Evolutionary conservation across 176 grass and related monocot genomes (phyloP), one percentile per base, ranked within the genome.

Genomic region (Juncus inflexus): DNA sequence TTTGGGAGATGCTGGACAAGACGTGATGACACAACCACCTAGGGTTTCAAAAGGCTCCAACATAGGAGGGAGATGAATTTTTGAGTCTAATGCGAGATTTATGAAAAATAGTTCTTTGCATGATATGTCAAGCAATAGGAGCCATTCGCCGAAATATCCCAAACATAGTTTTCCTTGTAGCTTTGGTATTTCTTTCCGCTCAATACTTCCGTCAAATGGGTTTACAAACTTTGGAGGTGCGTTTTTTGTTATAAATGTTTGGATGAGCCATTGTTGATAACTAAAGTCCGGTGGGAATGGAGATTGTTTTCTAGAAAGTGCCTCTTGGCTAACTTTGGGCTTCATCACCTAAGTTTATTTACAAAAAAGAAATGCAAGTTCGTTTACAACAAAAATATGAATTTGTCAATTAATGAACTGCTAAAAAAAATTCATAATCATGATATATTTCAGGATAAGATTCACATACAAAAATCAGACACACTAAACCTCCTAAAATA

Each of bases 21-120:
- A 55, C 13, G 65, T 36, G 37, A 68, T 6, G 10, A 51, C 65
- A 52, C 50, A 68, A 12, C 35, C 35, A 39, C 65, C 65, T 3
- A 68, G 65, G 15, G 49, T 52, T 51, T 68, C 49, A 0, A 52
- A 37, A 4, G 49, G 49, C 50, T 68, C 65, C 9, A 1, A 12
- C 65, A 68, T 40, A 13, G 15, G 10, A 37, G 65, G 65, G 13
- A 68, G 49, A 28, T 15, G 3, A 12, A 68, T 68, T 68, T 68
- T 7, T 37, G 28, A 11, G 52, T n/a, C 5, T 15, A 51, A 68
- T 9, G 7, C 37, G 19, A 54, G 65, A 19, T 54, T 40, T 51
- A 68, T 39, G 45, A 68, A 51, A 54, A 51, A 68, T 45, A 52
- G 54, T 54, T 51, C 65, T 9, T 68, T 55, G 35, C 65, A 37